Conservation (phyloP, 345 rosid species). For the Citrus sp. region DNA sequence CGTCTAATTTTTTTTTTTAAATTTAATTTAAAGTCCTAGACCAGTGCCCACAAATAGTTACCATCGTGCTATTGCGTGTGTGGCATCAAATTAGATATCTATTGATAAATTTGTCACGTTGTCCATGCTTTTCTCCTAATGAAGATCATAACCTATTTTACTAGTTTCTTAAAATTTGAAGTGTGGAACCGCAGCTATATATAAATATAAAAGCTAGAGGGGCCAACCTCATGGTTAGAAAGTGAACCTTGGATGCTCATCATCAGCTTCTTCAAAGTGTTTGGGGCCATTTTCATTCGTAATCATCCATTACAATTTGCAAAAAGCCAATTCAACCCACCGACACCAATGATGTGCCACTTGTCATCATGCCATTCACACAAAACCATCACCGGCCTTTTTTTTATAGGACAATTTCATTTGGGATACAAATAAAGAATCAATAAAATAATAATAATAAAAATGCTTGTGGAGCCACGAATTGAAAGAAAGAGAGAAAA, state of each 20-base stretch:
- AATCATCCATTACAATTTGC: background rate
- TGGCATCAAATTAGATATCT: too few species aligned
- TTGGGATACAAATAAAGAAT: background rate
- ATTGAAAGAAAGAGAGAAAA: background rate
- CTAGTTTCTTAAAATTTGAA: background rate
- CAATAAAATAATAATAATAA: background rate
- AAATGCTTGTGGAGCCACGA: background rate
- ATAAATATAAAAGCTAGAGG: background rate
- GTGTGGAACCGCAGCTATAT: too few species aligned
- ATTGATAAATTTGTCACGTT: too few species aligned
- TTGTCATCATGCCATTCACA: slow-evolving; percentile 4
- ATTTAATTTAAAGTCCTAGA: too few species aligned
- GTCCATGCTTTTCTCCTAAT: too few species aligned
- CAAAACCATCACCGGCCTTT: background rate
- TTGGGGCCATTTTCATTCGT: background rate
- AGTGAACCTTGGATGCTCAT: slow-evolving; percentile 3
- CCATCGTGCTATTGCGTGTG: too few species aligned
- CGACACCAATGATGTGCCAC: slow-evolving; percentile 10
- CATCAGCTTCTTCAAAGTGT: background rate
- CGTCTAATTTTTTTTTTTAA: too few species aligned
- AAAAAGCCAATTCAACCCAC: slow-evolving; percentile 1
- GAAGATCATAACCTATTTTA: too few species aligned
- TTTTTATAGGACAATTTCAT: background rate
- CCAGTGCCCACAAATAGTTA: too few species aligned
- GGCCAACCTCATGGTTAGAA: background rate